Base-by-base conservation (phyloP, 2,329 filamentous ascomycete genomes). In the Fusarium sp. region DNA sequence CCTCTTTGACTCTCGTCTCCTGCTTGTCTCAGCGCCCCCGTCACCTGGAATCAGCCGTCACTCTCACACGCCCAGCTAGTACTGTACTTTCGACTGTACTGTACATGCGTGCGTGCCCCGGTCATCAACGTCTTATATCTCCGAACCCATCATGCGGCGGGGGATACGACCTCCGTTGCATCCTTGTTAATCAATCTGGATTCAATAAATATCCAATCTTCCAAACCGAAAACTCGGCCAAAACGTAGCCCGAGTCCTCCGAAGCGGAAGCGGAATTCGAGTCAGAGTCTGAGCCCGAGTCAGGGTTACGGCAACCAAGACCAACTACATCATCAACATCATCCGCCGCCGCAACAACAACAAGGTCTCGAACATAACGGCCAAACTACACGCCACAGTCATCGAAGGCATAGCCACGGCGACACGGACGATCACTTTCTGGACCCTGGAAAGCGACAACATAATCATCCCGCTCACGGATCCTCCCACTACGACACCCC, bases 81-180 rank as follows among this genome's bases (percentile, higher is more conserved):
- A 69, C 47, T 48, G 54, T 57, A 59, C 58, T 57, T n/a, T 44
- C 20, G 34, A 20, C 30, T 29, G 55, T 56, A 57, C 54, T 51
- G 44, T 57, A 65, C 59, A 74, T 74, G 71, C 66, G 69, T 70
- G 69, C 65, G 65, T 73, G 71, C 71, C 66, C 66, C 62, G 58
- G 71, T 69, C 63, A 53, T 72, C 62, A 56, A 63, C 57, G 69
- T 65, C 55, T 67, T 73, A 72, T 70, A 72, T 73, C 58, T 68
- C 74, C 69, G 60, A 68, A 72, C 60, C 74, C 81, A 84, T 78
- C 75, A 89, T 90, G 88, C 85, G 83, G 87, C 83, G 84, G 78
- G 77, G 79, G 86, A 86, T 84, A 80, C 77, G 71, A 74, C 79
- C 86, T 87, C 87, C 85, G 84, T 85, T 83, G 85, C 85, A 84